A percentile compares a stretch with the other conserved stretches of the same genome.
These are phyloP conservation scores for Coemansia sp. DNA, from an alignment of 192 early-diverging fungal genomes.

Conservation along the genomic window DNA sequence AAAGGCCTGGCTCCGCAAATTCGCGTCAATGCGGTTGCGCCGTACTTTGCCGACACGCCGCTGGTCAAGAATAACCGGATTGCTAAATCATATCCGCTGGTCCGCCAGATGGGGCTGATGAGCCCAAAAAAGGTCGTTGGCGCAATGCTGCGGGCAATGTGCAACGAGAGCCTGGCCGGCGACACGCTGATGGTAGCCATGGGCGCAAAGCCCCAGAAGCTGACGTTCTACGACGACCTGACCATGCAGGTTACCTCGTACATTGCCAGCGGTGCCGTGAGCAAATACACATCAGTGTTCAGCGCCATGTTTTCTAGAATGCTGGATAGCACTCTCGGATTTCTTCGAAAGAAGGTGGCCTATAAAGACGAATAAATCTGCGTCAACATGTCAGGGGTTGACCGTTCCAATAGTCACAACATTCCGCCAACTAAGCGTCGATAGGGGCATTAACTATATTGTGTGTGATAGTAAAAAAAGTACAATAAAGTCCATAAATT, in stretches of 20 bases:
- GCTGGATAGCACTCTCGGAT: constrained; percentile 16
- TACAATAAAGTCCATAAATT: not conserved
- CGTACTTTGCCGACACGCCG: constrained; percentile 56
- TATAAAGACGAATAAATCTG: too few relatives aligned
- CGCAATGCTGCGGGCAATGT: constrained; percentile 56
- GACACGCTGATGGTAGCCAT: constrained; percentile 52
- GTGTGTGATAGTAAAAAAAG: not conserved
- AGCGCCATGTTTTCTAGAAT: constrained; percentile 7
- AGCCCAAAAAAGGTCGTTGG: constrained; percentile 51
- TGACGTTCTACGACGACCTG: constrained; percentile 31
- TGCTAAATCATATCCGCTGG: constrained; percentile 23
- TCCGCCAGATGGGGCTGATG: constrained; percentile 34
- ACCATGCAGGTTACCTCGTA: constrained; percentile 26
- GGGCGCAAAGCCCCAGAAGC: constrained; percentile 19
- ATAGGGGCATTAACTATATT: too few relatives aligned
- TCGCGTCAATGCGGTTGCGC: constrained; percentile 64
- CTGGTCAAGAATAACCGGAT: constrained; percentile 46
- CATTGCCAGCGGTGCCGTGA: constrained; percentile 27
- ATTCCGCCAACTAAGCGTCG: too few relatives aligned
- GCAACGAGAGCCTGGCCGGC: constrained; percentile 52
- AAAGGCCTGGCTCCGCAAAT: constrained; percentile 44
- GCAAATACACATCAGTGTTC: constrained; percentile 7
- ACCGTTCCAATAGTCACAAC: too few relatives aligned
- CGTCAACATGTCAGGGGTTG: too few relatives aligned
- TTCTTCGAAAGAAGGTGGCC: too few relatives aligned